phyloP scores from a whole-genome alignment of 495 filamentous ascomycete species.

The Physcia stellaris region DNA sequence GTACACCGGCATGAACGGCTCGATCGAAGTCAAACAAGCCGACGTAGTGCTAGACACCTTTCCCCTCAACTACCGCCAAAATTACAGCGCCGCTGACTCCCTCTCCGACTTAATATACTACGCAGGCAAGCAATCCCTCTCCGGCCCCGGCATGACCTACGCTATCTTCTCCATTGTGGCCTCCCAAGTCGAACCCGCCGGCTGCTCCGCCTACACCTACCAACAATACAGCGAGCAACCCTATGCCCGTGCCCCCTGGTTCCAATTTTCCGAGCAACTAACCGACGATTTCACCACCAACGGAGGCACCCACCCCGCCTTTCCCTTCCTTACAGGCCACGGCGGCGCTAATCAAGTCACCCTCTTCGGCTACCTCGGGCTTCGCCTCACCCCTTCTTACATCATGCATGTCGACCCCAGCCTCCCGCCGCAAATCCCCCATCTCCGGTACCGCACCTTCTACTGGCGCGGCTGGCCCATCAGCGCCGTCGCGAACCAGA shows the following conservation, averaged over 20 bases:
- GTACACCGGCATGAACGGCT: constrained; percentile 53
- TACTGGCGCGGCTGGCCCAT: constrained; percentile 59
- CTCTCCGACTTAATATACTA: constrained; percentile 50
- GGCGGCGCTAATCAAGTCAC: constrained; percentile 50
- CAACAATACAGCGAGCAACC: constrained; percentile 45
- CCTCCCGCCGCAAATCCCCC: constrained; percentile 46
- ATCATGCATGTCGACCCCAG: constrained; percentile 42
- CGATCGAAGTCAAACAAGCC: constrained; percentile 49
- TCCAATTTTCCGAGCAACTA: constrained; percentile 53
- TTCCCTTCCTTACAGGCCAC: constrained; percentile 53
- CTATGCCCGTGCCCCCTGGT: constrained; percentile 37
- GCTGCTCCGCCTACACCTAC: constrained; percentile 52
- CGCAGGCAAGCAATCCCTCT: constrained; percentile 45
- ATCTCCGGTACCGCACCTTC: constrained; percentile 50
- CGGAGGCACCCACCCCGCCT: constrained; percentile 53
- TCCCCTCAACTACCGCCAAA: constrained; percentile 37
- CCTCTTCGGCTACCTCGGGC: constrained; percentile 47
- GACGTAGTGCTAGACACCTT: constrained; percentile 49
- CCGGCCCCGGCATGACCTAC: constrained; percentile 56
- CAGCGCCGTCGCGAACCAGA: constrained; percentile 45
- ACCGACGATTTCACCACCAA: constrained; percentile 49
- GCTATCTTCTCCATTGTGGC: constrained; percentile 50
- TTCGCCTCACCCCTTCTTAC: constrained; percentile 38
- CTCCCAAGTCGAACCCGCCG: constrained; percentile 41
- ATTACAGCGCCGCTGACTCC: constrained; percentile 37